These are phyloP conservation scores for Taphrina communis DNA, from an alignment of 1,139 yeast species.

Conservation along the genomic window DNA sequence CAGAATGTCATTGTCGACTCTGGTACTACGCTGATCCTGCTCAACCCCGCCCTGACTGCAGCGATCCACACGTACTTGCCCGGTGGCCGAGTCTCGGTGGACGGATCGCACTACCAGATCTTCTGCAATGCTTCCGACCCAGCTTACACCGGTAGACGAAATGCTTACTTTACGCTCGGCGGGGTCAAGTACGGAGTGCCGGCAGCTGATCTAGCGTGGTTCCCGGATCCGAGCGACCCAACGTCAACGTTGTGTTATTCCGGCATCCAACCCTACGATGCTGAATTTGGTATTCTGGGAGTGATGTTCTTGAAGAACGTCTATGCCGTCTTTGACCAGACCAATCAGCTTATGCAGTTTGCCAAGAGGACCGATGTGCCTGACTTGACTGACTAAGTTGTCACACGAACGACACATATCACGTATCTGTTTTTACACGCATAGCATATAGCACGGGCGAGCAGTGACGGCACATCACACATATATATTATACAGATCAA, in stretches of 20 bases:
- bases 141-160: conserved; percentile 28
- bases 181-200: conserved; percentile 38
- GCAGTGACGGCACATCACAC: background rate
- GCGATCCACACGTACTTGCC: conserved; percentile 29
- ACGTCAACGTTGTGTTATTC: conserved; percentile 22
- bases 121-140: conserved; percentile 28
- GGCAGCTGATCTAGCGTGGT: conserved; percentile 41
- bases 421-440: background rate
- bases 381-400: conserved; percentile 26
- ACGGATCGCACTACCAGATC: conserved; percentile 21
- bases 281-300: conserved; percentile 58
- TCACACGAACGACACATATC: background rate
- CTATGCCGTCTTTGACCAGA: conserved; percentile 68
- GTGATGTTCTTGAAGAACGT: conserved; percentile 73
- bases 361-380: conserved; percentile 41
- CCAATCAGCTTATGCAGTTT: conserved; percentile 8
- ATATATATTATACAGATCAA: background rate
- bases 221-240: conserved; percentile 9
- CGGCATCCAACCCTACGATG: conserved; percentile 35
- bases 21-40: conserved; percentile 83
- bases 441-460: conserved; percentile 3
- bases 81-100: conserved; percentile 31
- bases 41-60: conserved; percentile 20
- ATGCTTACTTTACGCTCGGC: conserved; percentile 30
- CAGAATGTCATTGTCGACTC: conserved; percentile 96